Percentiles rank a stretch among this genome's conserved stretches.
These are phyloP conservation scores for Lactuca saligna DNA, from an alignment of 129 eudicot genomes.

Conservation along the genomic window DNA sequence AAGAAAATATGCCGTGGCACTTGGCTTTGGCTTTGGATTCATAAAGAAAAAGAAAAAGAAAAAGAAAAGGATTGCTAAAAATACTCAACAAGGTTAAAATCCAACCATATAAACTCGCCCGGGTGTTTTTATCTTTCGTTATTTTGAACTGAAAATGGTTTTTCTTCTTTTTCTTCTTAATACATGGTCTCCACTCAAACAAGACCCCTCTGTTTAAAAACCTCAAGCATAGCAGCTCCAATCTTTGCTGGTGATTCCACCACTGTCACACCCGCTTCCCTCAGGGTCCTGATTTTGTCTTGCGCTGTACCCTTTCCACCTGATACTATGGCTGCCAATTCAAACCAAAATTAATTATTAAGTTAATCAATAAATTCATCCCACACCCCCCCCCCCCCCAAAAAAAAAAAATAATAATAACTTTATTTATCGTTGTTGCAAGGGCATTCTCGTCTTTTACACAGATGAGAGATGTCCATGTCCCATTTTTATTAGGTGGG, in stretches of 20 bases:
- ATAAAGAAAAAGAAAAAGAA: slow-evolving; percentile 4
- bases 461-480: too few species aligned
- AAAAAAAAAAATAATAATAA: too few species aligned
- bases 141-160: slow-evolving; percentile 36
- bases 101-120: slow-evolving; percentile 29
- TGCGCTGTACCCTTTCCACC: slow-evolving; percentile 99
- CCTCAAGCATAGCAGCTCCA: slow-evolving; percentile 89
- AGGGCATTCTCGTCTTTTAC: too few species aligned
- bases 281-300: slow-evolving; percentile 89
- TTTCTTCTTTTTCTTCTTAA: background rate
- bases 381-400: too few species aligned
- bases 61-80: slow-evolving; percentile 9
- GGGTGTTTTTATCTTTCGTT: slow-evolving; percentile 32
- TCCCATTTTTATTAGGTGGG: too few species aligned
- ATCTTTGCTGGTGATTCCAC: slow-evolving; percentile 98
- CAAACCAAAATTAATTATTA: background rate
- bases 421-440: too few species aligned
- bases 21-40: slow-evolving; percentile 25
- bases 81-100: slow-evolving; percentile 23
- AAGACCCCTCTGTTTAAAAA: slow-evolving; percentile 94
- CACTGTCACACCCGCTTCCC: slow-evolving; percentile 92
- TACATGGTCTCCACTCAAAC: slow-evolving; percentile 36
- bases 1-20: slow-evolving; percentile 30
- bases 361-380: background rate
- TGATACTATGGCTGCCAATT: slow-evolving; percentile 90